Evolutionary conservation across 2,329 filamentous ascomycete species (phyloP), one percentile per base, ranked within the genome.

Genomic region (Exophiala aquamarina): DNA sequence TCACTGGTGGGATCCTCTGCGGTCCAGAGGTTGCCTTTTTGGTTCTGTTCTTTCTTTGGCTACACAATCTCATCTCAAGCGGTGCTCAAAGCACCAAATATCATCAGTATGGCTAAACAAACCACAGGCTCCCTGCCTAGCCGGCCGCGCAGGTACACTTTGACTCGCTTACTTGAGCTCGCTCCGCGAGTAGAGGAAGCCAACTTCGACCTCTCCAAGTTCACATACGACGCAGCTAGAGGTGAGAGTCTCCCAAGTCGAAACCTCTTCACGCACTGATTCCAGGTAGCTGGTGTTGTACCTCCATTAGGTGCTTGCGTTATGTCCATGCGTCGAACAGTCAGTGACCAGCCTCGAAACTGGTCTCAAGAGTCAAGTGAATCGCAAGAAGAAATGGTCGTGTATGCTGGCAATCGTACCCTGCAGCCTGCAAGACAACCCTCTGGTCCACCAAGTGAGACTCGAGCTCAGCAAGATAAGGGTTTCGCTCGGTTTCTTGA

Each of bases 401-500:
- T 51, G 23, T 48, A 51, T 42, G 37, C 36, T 31, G 50, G 50
- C 15, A 54, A 49, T 21, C 50, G 49, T n/a, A 39, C 49, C 26
- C 46, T 48, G 14, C 29, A 42, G 14, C 55, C 57, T 31, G 48
- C 48, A 9, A 53, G 57, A 49, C 66, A 67, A 37, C 63, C 68
- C 14, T 51, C 56, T 4, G 62, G 64, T 36, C 63, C 67, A 39
- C 65, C 68, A 5, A 56, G 62, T 21, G 60, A 62, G 18, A 55
- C 52, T 29, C 53, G 58, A 9, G 61, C 64, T 11, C 64, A 70
- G 39, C 61, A 57, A 26, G 64, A 73, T 38, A 60, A 63, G 37
- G 73, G 73, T 0, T 76, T 76, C 57, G 67, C 63, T 23, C 63
- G 63, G 29, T 76, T 75, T 47, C 61, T 76, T 7, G 70, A 70